A percentile compares a stretch with the other conserved stretches of the same genome.
These are phyloP conservation scores for Chloris gayana DNA, from an alignment of 176 grass and related monocot genomes.

Conservation along the genomic window DNA sequence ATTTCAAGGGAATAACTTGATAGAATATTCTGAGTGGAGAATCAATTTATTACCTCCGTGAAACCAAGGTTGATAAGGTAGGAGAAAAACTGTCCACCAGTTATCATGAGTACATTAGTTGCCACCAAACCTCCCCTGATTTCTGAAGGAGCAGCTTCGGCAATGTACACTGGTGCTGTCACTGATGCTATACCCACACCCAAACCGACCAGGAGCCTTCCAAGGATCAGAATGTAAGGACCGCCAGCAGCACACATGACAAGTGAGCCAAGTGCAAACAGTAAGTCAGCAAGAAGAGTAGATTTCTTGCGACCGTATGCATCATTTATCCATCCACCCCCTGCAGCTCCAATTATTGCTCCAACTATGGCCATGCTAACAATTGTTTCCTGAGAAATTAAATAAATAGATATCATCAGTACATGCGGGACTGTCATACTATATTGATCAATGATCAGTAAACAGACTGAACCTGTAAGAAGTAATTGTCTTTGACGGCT, in stretches of 20 bases:
- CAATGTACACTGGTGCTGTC: constrained; percentile 90
- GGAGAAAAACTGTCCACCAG: constrained; percentile 92
- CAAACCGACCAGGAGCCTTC: constrained; percentile 87
- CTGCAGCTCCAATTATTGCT: constrained; percentile 84
- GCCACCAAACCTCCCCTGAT: constrained; percentile 88
- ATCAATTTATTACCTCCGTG: constrained; percentile 72
- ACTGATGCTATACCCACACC: constrained; percentile 88
- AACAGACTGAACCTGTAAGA: constrained; percentile 72
- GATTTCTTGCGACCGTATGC: constrained; percentile 83
- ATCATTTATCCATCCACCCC: constrained; percentile 95
- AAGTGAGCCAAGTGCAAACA: constrained; percentile 81
- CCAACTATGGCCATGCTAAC: constrained; percentile 97
- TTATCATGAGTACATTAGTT: constrained; percentile 99
- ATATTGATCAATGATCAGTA: not conserved
- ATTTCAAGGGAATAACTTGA: constrained; percentile 8
- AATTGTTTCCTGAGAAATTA: constrained; percentile 82
- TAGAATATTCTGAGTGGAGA: not conserved
- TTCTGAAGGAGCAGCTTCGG: constrained; percentile 91
- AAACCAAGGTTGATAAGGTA: constrained; percentile 98
- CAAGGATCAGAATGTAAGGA: constrained; percentile 77
- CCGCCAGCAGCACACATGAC: constrained; percentile 77
- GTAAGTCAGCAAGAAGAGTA: constrained; percentile 81
- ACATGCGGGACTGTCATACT: not conserved
- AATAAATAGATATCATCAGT: constrained; percentile 36
- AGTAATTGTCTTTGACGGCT: constrained; percentile 61